Conservation (phyloP, 139 green algal genomes). For the Micractinium conductrix region DNA sequence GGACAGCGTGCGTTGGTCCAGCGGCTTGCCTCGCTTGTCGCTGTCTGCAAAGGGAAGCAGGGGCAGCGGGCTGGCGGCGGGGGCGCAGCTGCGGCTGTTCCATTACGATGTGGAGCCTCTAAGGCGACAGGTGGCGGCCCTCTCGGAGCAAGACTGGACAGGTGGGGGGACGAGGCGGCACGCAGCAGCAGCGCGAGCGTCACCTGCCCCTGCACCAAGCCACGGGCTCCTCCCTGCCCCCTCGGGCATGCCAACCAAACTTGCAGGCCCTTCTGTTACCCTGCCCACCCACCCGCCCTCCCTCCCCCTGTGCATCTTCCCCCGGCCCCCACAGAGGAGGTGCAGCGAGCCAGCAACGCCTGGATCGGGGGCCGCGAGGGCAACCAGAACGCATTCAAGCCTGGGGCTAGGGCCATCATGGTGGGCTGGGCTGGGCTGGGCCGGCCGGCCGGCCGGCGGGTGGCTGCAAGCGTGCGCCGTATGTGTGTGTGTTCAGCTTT, state of each 20-base stretch:
- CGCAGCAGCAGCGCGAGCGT: not conserved
- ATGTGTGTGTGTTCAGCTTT: too few relatives aligned
- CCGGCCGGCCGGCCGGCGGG: too few relatives aligned
- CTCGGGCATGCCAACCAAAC: too few relatives aligned
- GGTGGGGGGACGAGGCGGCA: not conserved
- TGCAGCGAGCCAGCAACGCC: constrained; percentile 58
- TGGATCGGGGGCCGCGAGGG: constrained; percentile 54
- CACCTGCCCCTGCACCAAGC: too few relatives aligned
- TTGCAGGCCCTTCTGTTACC: too few relatives aligned
- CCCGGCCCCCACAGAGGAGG: constrained; percentile 28
- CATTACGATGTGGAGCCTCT: constrained; percentile 51
- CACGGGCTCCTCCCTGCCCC: too few relatives aligned
- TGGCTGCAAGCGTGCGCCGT: too few relatives aligned
- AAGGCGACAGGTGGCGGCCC: constrained; percentile 26
- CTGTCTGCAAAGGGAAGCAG: constrained; percentile 34
- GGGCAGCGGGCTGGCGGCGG: constrained; percentile 24
- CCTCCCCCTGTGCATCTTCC: too few relatives aligned
- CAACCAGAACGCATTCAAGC: constrained; percentile 70
- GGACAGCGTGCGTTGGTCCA: constrained; percentile 53
- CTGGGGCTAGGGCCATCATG: constrained; percentile 54
- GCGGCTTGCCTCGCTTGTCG: constrained; percentile 59
- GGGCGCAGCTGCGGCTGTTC: constrained; percentile 64
- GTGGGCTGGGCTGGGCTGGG: not conserved
- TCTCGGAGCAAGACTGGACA: constrained; percentile 3
- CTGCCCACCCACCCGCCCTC: not conserved